Conservation (phyloP, 2,329 filamentous ascomycete genomes). For the Botryotinia calthae region DNA sequence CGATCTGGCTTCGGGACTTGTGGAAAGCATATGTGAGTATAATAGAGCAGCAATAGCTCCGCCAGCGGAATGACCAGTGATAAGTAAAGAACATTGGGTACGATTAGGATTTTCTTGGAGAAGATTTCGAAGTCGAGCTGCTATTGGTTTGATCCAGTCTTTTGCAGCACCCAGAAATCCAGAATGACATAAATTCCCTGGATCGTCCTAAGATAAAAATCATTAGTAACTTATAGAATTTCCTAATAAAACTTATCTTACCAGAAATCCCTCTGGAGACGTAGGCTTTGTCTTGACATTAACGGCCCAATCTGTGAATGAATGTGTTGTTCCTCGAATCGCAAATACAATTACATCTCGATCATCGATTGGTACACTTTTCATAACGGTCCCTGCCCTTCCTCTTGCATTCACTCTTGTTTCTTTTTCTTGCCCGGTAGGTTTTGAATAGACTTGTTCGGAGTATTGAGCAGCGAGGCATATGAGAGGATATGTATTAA, state of each 20-base stretch:
- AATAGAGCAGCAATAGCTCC: conserved; percentile 79
- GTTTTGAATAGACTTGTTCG: conserved; percentile 67
- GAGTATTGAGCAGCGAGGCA: conserved; percentile 78
- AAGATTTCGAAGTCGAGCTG: conserved; percentile 64
- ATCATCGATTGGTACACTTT: conserved; percentile 74
- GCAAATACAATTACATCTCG: conserved; percentile 79
- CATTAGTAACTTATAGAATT: not conserved
- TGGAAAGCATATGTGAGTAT: conserved; percentile 76
- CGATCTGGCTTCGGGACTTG: conserved; percentile 52
- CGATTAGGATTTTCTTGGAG: conserved; percentile 69
- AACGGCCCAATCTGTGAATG: conserved; percentile 82
- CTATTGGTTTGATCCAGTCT: conserved; percentile 72
- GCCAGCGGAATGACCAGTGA: conserved; percentile 84
- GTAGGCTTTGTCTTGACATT: conserved; percentile 71
- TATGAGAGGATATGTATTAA: conserved; percentile 72
- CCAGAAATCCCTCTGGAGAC: conserved; percentile 65
- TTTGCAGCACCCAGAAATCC: conserved; percentile 76
- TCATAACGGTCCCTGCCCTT: conserved; percentile 72
- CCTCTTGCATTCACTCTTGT: conserved; percentile 70
- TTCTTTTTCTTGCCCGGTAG: conserved; percentile 60
- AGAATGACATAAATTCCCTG: conserved; percentile 73
- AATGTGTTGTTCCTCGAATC: conserved; percentile 70
- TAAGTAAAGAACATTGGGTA: conserved; percentile 66
- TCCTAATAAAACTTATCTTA: conserved; percentile 32
- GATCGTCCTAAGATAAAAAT: conserved; percentile 55